phyloP scores from a whole-genome alignment of 2,329 filamentous ascomycete genomes.

The Sporothrix sp. region DNA sequence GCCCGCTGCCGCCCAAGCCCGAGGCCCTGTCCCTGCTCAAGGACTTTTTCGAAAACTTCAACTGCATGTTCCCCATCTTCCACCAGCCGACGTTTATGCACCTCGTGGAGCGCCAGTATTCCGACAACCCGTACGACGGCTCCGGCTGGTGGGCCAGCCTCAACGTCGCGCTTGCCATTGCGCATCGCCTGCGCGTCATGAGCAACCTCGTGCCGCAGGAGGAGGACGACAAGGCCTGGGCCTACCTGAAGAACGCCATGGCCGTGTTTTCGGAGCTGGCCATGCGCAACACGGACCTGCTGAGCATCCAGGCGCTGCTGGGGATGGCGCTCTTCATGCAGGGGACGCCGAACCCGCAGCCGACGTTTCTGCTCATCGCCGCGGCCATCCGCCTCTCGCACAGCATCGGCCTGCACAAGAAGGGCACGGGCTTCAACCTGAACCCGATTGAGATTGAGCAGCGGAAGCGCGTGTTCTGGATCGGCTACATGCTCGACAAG shows the following conservation, averaged over 20 bases:
- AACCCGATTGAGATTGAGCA: constrained; percentile 94
- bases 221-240: constrained; percentile 91
- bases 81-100: constrained; percentile 99
- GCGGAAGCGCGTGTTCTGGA: constrained; percentile 57
- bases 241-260: constrained; percentile 93
- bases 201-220: constrained; percentile 83
- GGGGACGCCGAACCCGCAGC: constrained; percentile 92
- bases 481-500: constrained; percentile 56
- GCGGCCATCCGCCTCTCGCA: constrained; percentile 85
- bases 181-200: constrained; percentile 87
- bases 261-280: constrained; percentile 85
- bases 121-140: constrained; percentile 81
- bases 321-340: constrained; percentile 94
- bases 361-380: constrained; percentile 81
- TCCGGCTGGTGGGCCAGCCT: constrained; percentile 98
- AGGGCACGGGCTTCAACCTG: constrained; percentile 83
- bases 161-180: constrained; percentile 88
- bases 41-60: constrained; percentile 98
- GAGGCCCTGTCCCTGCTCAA: constrained; percentile 80
- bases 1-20: constrained; percentile 71
- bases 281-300: constrained; percentile 89
- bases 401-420: constrained; percentile 91
- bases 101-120: constrained; percentile 88
- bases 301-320: constrained; percentile 87
- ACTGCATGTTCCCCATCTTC: constrained; percentile 95